These are phyloP conservation scores for Fraxinus baroniana DNA, from an alignment of 305 asterid species.

Conservation along the genomic window DNA sequence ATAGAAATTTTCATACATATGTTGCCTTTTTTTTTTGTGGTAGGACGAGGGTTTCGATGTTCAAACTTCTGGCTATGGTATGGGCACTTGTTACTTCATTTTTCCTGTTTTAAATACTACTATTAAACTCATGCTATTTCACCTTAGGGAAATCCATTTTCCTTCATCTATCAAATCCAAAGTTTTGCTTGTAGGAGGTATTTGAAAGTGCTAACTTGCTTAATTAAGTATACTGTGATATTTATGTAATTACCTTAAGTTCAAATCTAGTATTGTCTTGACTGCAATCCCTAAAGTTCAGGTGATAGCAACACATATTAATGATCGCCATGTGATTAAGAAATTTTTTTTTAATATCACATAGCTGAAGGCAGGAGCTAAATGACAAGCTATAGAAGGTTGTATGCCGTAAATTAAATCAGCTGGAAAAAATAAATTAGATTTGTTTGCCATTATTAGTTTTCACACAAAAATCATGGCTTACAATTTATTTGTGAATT, in stretches of 20 bases:
- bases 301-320: neutral
- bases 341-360: too few species aligned
- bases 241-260: neutral
- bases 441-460: neutral
- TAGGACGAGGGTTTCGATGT: constrained; percentile 97
- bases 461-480: neutral
- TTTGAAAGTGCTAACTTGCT: neutral
- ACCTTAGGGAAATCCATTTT: constrained; percentile 1
- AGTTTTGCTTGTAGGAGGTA: neutral
- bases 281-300: neutral
- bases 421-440: neutral
- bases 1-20: neutral
- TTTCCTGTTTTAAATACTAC: neutral
- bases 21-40: constrained; percentile 12
- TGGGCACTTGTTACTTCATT: constrained; percentile 17
- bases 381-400: neutral
- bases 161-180: neutral
- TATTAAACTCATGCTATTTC: neutral
- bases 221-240: neutral
- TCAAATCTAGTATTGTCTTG: neutral
- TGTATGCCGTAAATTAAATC: neutral
- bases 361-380: neutral
- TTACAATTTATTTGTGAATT: neutral
- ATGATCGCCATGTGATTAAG: neutral
- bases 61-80: constrained; percentile 94